Percentiles rank a stretch among this genome's conserved stretches.
phyloP scores from a whole-genome alignment of 2,329 filamentous ascomycete genomes.

The Aspergillus neotritici region DNA sequence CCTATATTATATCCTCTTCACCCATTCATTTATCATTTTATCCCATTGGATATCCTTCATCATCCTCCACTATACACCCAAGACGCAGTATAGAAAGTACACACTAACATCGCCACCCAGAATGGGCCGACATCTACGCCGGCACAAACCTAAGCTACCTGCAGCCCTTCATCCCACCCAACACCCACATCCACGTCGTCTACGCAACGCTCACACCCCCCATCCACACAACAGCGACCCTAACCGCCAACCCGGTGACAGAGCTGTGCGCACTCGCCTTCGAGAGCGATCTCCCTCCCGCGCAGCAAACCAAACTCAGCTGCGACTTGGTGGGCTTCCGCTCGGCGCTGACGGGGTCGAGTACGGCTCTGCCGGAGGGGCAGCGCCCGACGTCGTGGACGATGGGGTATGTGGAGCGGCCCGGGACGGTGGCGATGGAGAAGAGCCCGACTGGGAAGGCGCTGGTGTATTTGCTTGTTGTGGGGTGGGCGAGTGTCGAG shows the following conservation, averaged over 20 bases:
- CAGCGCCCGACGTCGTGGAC: constrained; percentile 26
- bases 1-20: background rate
- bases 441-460: constrained; percentile 39
- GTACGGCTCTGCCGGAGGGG: constrained; percentile 24
- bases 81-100: background rate
- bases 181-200: constrained; percentile 19
- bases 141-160: constrained; percentile 16
- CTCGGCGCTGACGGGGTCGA: constrained; percentile 22
- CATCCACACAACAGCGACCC: constrained; percentile 20
- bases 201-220: constrained; percentile 29
- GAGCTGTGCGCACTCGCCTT: constrained; percentile 47
- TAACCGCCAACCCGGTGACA: constrained; percentile 42
- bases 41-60: background rate
- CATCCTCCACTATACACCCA: background rate
- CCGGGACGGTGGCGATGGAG: constrained; percentile 25
- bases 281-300: constrained; percentile 25
- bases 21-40: background rate
- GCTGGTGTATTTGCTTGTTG: constrained; percentile 38
- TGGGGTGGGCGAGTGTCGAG: constrained; percentile 51
- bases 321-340: constrained; percentile 36
- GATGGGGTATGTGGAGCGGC: constrained; percentile 35
- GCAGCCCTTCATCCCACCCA: constrained; percentile 20
- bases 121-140: constrained; percentile 30
- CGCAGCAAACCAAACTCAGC: constrained; percentile 25
- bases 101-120: constrained; percentile 12